A percentile compares a stretch with the other conserved stretches of the same genome.
Conservation (phyloP, 805 yeast genomes). For the Zygosaccharomyces gambellarensis region DNA sequence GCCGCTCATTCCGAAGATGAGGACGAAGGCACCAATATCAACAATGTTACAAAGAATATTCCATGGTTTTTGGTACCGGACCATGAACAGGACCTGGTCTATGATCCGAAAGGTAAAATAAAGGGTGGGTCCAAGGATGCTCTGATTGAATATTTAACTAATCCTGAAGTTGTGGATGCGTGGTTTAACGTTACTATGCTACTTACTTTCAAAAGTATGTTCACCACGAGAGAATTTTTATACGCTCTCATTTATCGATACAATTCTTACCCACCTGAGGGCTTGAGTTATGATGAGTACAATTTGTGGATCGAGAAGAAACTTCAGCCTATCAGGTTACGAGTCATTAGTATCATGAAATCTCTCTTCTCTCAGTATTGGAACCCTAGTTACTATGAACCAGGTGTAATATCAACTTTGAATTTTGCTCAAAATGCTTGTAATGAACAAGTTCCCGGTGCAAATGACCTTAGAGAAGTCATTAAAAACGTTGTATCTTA, state of each 20-base stretch:
- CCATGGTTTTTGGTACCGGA: conserved; percentile 76
- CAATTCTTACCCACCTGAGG: conserved; percentile 77
- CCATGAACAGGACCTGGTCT: conserved; percentile 52
- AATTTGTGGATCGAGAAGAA: conserved; percentile 70
- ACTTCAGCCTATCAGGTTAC: conserved; percentile 57
- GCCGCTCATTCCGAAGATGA: conserved; percentile 5
- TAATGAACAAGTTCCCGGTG: conserved; percentile 42
- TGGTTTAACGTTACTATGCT: conserved; percentile 65
- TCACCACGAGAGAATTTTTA: conserved; percentile 60
- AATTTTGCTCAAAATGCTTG: conserved; percentile 40
- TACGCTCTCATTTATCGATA: conserved; percentile 59
- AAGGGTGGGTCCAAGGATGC: conserved; percentile 84
- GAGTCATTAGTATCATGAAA: conserved; percentile 64
- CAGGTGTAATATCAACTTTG: conserved; percentile 37
- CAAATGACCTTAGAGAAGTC: conserved; percentile 38
- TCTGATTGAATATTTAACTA: conserved; percentile 72
- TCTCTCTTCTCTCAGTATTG: conserved; percentile 65
- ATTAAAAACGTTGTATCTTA: conserved; percentile 34
- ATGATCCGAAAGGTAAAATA: conserved; percentile 64
- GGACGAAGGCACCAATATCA: conserved; percentile 12
- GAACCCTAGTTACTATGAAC: conserved; percentile 55
- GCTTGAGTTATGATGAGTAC: conserved; percentile 76
- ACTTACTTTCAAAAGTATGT: conserved; percentile 70
- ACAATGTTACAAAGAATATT: conserved; percentile 40
- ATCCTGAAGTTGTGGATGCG: conserved; percentile 59